Conservation (phyloP, 257 asterid genomes). For the Eucommia ulmoides region DNA sequence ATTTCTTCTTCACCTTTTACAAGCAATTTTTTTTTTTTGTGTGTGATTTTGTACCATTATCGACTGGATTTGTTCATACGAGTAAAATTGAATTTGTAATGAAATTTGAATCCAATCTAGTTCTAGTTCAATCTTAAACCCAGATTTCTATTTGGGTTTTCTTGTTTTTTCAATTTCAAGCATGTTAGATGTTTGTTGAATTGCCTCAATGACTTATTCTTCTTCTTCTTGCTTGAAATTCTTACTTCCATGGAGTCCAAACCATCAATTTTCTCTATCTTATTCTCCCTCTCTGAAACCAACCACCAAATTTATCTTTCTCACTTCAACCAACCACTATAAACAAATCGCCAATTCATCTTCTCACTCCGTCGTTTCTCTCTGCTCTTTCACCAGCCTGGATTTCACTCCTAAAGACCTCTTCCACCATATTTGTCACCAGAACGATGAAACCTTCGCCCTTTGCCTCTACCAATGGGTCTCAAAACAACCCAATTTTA, state of each 20-base stretch:
- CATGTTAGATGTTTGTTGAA: conserved; percentile 41
- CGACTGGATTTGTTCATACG: no score
- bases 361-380: conserved; percentile 28
- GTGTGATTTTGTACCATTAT: no score
- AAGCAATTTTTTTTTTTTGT: no score
- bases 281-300: conserved; percentile 20
- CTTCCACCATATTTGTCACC: conserved; percentile 45
- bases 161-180: no score
- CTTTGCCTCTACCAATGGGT: conserved; percentile 64
- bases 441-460: conserved; percentile 50
- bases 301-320: conserved; percentile 10
- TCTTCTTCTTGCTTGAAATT: conserved; percentile 45
- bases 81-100: no score
- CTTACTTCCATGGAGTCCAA: conserved; percentile 30
- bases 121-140: no score
- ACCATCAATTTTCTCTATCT: conserved; percentile 15
- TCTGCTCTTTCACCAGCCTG: conserved; percentile 19
- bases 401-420: conserved; percentile 58
- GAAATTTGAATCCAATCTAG: no score
- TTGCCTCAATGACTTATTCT: conserved; percentile 65
- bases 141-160: no score
- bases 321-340: conserved; percentile 8
- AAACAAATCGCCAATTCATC: conserved; percentile 13
- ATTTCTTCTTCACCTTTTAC: no score
- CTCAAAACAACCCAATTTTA: conserved; percentile 55